Evolutionary conservation across 345 rosid genomes (phyloP).

Genomic region (Brassica carinata): DNA sequence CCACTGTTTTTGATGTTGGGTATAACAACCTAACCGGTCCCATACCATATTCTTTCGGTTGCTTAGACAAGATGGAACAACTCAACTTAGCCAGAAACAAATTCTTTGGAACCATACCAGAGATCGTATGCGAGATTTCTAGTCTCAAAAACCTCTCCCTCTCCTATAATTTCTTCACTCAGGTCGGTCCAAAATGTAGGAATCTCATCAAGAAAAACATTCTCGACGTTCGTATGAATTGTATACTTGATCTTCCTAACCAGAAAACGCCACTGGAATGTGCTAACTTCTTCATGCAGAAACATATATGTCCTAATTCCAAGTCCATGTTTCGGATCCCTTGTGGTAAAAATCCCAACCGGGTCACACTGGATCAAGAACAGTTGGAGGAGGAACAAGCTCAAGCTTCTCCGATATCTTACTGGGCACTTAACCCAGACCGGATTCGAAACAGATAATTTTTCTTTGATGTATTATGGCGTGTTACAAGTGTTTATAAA

Average conservation of each 20-base stretch:
- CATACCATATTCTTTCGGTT: conserved; percentile 61
- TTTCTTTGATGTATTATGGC: conserved; percentile 7
- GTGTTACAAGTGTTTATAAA: too few relatives aligned
- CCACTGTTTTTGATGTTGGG: conserved; percentile 60
- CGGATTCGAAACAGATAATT: conserved; percentile 23
- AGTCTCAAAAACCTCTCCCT: conserved; percentile 58
- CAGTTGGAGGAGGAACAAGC: neutral
- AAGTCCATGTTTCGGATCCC: conserved; percentile 51
- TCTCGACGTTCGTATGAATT: conserved; percentile 68
- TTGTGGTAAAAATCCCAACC: conserved; percentile 43
- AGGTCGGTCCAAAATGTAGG: conserved; percentile 67
- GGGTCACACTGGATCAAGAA: conserved; percentile 21
- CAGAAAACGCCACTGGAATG: conserved; percentile 62
- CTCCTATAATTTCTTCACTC: conserved; percentile 65
- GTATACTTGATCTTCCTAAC: conserved; percentile 68
- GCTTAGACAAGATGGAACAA: conserved; percentile 63
- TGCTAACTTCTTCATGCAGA: conserved; percentile 52
- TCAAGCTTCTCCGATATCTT: conserved; percentile 24
- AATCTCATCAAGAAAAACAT: conserved; percentile 48
- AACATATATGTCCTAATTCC: conserved; percentile 51
- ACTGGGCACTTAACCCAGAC: conserved; percentile 29
- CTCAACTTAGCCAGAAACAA: conserved; percentile 65
- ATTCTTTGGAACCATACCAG: conserved; percentile 69
- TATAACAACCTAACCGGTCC: conserved; percentile 67
- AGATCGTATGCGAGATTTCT: conserved; percentile 55